Evolutionary conservation across 768 basidiomycete genomes (phyloP).

Genomic region (Russula sp.): DNA sequence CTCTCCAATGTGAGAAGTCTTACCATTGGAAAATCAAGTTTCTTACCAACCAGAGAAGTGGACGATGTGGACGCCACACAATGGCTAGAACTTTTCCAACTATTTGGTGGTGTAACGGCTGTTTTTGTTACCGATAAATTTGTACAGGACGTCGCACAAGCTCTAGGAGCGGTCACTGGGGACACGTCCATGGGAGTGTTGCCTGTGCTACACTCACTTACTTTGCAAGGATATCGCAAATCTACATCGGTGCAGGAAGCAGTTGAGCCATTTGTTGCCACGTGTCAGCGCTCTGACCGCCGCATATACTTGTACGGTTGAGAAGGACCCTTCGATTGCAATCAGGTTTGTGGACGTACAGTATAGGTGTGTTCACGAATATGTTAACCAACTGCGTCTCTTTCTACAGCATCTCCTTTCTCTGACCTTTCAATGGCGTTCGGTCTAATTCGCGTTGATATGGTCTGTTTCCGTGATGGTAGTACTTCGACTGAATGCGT

Average conservation of each 20-base stretch:
- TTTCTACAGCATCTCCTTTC: too few relatives aligned
- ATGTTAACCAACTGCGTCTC: too few relatives aligned
- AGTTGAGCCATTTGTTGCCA: neutral
- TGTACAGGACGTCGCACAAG: neutral
- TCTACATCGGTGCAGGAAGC: neutral
- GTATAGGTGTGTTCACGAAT: neutral
- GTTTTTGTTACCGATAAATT: neutral
- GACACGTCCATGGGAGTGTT: neutral
- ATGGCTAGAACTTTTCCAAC: constrained; percentile 4
- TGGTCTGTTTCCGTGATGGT: too few relatives aligned
- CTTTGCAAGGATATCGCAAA: neutral
- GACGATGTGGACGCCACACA: neutral
- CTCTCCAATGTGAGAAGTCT: neutral
- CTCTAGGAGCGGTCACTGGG: neutral
- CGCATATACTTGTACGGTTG: neutral
- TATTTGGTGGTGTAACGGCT: neutral
- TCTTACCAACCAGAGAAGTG: neutral
- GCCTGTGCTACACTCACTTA: neutral
- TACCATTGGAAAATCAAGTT: neutral
- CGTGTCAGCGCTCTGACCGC: neutral
- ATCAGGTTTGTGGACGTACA: neutral
- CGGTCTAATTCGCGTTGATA: too few relatives aligned
- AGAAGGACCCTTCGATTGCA: neutral
- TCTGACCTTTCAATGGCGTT: too few relatives aligned
- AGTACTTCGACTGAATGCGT: too few relatives aligned